Conservation (phyloP, 106 monocot species). For the Acanthochlamys bracteata region DNA sequence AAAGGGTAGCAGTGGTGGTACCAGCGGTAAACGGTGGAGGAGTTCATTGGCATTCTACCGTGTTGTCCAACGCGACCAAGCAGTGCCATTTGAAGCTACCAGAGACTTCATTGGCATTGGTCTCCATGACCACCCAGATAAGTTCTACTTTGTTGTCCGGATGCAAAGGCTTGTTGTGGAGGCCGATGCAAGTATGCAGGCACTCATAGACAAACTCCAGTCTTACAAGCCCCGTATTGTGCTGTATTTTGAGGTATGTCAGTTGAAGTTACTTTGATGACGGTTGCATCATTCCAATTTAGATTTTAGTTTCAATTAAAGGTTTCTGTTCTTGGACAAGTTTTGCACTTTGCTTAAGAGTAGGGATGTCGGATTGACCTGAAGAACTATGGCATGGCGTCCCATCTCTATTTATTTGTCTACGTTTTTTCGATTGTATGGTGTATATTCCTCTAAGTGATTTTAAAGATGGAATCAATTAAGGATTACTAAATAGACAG, state of each 20-base stretch:
- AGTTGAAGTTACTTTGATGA: neutral
- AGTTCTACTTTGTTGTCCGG: conserved; percentile 69
- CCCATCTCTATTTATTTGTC: neutral
- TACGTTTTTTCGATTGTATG: neutral
- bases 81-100: conserved; percentile 15
- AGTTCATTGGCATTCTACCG: conserved; percentile 73
- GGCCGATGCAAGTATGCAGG: conserved; percentile 55
- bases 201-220: conserved; percentile 91
- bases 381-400: no score
- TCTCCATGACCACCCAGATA: conserved; percentile 57
- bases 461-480: no score
- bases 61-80: conserved; percentile 45
- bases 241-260: conserved; percentile 70
- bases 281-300: neutral
- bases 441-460: no score
- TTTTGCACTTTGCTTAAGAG: no score
- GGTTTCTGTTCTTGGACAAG: no score
- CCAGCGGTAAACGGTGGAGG: conserved; percentile 65
- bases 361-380: no score
- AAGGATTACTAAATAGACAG: no score
- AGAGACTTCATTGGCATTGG: conserved; percentile 69
- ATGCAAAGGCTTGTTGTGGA: conserved; percentile 45
- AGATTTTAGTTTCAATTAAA: no score
- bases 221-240: conserved; percentile 80
- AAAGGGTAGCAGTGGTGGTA: conserved; percentile 30